Evolutionary conservation across 768 basidiomycete species (phyloP).

Genomic region (Boletus coccyginus): DNA sequence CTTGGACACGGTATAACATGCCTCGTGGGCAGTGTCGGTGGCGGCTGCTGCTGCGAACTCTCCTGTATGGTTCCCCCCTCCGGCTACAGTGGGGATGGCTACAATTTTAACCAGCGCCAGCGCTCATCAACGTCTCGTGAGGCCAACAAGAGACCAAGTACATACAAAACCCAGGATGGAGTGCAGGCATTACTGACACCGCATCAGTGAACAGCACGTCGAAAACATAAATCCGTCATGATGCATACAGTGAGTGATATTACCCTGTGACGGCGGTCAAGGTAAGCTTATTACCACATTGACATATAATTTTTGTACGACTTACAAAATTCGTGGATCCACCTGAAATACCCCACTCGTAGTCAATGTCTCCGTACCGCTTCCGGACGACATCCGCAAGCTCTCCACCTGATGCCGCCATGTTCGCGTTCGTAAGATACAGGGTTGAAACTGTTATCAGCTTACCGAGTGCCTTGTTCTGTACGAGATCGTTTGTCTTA

Average conservation of each 20-base stretch:
- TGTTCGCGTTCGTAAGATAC: not conserved
- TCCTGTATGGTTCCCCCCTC: constrained; percentile 78
- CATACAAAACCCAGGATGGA: constrained; percentile 67
- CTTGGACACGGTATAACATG: constrained; percentile 65
- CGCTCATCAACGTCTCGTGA: not conserved
- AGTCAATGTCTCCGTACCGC: constrained; percentile 61
- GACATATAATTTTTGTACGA: not conserved
- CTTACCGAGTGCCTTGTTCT: constrained; percentile 63
- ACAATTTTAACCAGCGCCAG: not conserved
- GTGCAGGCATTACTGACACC: constrained; percentile 52
- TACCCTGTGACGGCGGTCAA: constrained; percentile 29
- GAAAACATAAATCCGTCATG: not conserved
- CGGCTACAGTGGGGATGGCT: constrained; percentile 73
- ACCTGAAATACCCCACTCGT: constrained; percentile 61
- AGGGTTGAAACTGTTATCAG: not conserved
- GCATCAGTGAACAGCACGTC: not conserved
- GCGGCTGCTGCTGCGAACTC: constrained; percentile 65
- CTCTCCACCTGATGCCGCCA: constrained; percentile 48
- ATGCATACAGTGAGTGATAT: constrained; percentile 66
- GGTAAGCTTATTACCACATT: not conserved
- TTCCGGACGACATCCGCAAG: constrained; percentile 59
- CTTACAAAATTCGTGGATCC: constrained; percentile 85
- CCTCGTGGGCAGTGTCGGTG: constrained; percentile 59
- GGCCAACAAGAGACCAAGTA: not conserved
- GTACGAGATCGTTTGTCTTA: constrained; percentile 55